A percentile compares a stretch with the other conserved stretches of the same genome.
Evolutionary conservation across 1,139 yeast genomes (phyloP).

Genomic region (Yamadazyma friedrichii): DNA sequence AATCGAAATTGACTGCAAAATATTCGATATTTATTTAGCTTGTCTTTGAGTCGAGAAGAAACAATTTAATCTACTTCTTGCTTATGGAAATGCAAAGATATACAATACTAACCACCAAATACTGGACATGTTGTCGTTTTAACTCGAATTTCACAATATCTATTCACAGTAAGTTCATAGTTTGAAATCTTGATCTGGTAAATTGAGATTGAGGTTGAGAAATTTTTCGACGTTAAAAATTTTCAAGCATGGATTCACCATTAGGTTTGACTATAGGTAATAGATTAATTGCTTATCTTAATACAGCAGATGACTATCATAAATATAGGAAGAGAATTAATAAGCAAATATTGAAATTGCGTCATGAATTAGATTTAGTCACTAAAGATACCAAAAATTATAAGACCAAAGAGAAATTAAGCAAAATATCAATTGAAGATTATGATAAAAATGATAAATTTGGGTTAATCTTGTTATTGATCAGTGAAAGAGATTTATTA

Average conservation of each 20-base stretch:
- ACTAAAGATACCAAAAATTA: constrained; percentile 60
- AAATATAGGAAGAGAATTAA: constrained; percentile 47
- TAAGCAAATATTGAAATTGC: constrained; percentile 52
- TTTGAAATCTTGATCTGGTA: too few species aligned
- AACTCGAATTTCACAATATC: too few species aligned
- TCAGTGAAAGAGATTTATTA: constrained; percentile 69
- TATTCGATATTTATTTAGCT: too few species aligned
- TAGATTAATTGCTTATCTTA: constrained; percentile 48
- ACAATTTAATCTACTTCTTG: too few species aligned
- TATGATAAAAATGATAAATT: constrained; percentile 44
- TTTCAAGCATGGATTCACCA: constrained; percentile 31
- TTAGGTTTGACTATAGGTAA: constrained; percentile 46
- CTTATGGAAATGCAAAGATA: too few species aligned
- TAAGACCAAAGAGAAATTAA: constrained; percentile 40
- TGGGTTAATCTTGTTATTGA: constrained; percentile 50
- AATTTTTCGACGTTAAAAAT: constrained; percentile 1
- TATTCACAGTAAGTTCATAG: too few species aligned
- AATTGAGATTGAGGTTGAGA: too few species aligned
- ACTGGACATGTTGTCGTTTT: too few species aligned
- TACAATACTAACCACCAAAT: too few species aligned
- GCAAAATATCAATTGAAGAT: constrained; percentile 44
- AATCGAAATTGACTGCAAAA: too few species aligned
- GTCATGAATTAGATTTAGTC: constrained; percentile 55
- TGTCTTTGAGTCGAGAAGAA: too few species aligned
- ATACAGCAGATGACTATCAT: constrained; percentile 50